Conservation (phyloP, 495 filamentous ascomycete species). For the Stereocaulon alpinum region DNA sequence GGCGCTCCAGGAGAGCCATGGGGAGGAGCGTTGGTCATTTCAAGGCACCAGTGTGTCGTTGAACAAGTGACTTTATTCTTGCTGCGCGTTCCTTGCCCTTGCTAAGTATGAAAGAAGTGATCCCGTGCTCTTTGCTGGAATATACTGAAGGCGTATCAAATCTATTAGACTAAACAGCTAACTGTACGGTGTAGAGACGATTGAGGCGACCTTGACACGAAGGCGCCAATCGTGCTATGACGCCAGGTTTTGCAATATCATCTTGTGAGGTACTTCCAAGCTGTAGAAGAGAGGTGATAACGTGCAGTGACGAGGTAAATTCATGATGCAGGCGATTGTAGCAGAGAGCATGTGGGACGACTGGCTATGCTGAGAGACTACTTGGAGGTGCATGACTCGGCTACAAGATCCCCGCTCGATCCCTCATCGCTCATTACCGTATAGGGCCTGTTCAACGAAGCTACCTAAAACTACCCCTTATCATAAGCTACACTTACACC, state of each 20-base stretch:
- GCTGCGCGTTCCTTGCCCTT: not conserved
- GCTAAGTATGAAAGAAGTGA: not conserved
- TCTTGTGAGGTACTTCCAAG: not conserved
- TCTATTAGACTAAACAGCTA: not conserved
- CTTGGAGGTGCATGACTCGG: slow-evolving; percentile 3
- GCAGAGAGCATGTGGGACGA: slow-evolving; percentile 1
- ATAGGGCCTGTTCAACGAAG: slow-evolving; percentile 3
- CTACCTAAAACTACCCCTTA: slow-evolving; percentile 8
- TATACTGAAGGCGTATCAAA: not conserved
- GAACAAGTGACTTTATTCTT: not conserved
- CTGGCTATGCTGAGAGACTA: slow-evolving; percentile 3
- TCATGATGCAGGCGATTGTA: slow-evolving; percentile 13
- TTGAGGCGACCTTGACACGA: slow-evolving; percentile 7
- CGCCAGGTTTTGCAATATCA: slow-evolving; percentile 10
- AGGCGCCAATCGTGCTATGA: slow-evolving; percentile 13
- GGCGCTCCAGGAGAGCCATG: slow-evolving; percentile 39
- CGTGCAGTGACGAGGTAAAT: not conserved
- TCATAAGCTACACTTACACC: not conserved
- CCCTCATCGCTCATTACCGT: not conserved
- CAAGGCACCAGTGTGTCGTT: not conserved
- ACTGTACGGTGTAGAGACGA: not conserved
- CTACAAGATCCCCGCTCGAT: not conserved
- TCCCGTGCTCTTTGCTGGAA: not conserved
- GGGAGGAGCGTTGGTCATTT: slow-evolving; percentile 38
- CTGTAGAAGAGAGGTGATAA: not conserved